Base-by-base conservation (phyloP, 345 rosid genomes). In the Eucalyptus marginata region DNA sequence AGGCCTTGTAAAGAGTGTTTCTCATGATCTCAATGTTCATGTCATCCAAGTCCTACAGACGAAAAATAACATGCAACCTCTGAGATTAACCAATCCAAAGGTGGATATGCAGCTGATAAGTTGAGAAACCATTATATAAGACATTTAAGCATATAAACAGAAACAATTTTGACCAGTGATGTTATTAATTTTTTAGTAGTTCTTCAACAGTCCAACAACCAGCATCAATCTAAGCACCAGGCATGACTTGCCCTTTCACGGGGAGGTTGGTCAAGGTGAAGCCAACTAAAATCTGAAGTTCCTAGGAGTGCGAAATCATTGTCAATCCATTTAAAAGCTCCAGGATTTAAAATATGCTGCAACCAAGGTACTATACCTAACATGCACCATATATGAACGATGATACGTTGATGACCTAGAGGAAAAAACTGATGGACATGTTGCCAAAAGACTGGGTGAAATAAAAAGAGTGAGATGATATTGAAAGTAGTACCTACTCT, bases 21-120 rank as follows among this genome's bases (percentile, higher is more conserved):
- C 99, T 95, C 99, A 97, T 97, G 86, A 97, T 97, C 93, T 97
- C 99, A 66, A 97, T 97, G 92, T 97, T 97, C 99, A 97, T 97
- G 93, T 97, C 99, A 96, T 98, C 99, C 89, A 98, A 92, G 91
- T 98, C 99, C 99, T 98, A 90, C 24, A 88, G 25, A 8, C 3
- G 7, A 79, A 36, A 44, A 44, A 43, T 16, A 62, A 87, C 51
- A 64, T 68, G 54, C 40, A 22, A 46, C 52, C 36, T 31, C 54
- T 40, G 83, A 49, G 81, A 86, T 51, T 56, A 33, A 49, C 83
- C 46, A 3, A 36, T 36, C 25, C 4, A 5, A 71, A 71, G 83
- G 8, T 22, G 12, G 83, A 71, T 5, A 68, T 71, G 83, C 83
- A 71, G 46, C 46, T 71, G 83, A 36, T 68, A 68, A 31, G 80